Base-by-base conservation (phyloP, 108 stramenopile genomes). In the Chaetoceros muelleri region DNA sequence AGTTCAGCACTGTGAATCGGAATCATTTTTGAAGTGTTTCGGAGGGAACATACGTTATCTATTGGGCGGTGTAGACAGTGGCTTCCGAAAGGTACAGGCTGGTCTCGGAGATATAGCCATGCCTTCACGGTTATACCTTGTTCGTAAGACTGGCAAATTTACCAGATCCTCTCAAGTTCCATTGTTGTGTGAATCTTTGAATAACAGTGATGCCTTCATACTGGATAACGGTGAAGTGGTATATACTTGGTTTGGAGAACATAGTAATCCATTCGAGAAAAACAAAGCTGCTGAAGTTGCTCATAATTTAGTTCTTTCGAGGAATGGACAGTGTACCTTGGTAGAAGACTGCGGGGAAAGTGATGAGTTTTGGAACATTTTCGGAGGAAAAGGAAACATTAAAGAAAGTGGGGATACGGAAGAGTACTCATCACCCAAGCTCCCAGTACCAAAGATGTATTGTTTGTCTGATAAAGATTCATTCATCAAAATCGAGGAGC, bases 141-240 rank as follows among this genome's bases (percentile, higher is more conserved):
- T 83, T 8, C 66, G 48, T 54, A 81, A 83, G 64, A 74, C 70
- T 28, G 62, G 52, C 25, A 62, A 75, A 45, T 56, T 62, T 20
- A 66, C 75, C 8, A 63, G 74, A 23, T 67, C 76, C 28, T 62
- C 58, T 24, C 60, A 80, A 58, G 77, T 81, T 3, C 69, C 69
- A 0, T 45, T 62, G 25, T 57, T 64, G 0, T 61, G 60, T 30
- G 48, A 54, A 22, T 69, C 64, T 58, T 62, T 89, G 25, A 86
- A 89, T 66, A 56, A 69, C 25, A 84, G 84, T 19, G 90, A 86
- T 65, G 71, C 75, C 45, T 92, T 88, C 57, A 46, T 88, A 30
- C 72, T 92, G 17, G 90, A 92, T 69, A 61, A 51, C 7, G 90
- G 84, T 26, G 57, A 67, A 26, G 56, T 75, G 55, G 61, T 92